These are phyloP conservation scores for Rhizopus delemar DNA, from an alignment of 371 early-diverging fungal genomes.

Conservation along the genomic window DNA sequence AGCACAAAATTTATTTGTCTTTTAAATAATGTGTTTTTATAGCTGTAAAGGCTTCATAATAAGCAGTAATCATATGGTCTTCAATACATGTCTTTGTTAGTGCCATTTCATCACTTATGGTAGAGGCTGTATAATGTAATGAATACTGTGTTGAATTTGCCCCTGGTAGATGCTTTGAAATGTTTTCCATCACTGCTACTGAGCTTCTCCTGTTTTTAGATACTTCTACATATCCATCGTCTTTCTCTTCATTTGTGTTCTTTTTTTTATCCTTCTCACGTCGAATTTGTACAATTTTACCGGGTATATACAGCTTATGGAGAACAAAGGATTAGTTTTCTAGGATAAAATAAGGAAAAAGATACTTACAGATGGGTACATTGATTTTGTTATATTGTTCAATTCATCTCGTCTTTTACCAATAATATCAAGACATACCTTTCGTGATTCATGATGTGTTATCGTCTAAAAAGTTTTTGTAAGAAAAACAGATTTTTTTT, in stretches of 20 bases:
- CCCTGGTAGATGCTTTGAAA: conserved; percentile 30
- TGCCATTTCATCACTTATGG: conserved; percentile 38
- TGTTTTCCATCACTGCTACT: conserved; percentile 8
- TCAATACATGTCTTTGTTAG: conserved; percentile 45
- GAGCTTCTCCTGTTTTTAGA: conserved; percentile 3
- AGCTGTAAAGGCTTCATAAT: conserved; percentile 32
- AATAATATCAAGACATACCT: conserved; percentile 36
- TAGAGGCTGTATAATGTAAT: conserved; percentile 21
- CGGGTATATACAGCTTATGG: conserved; percentile 44
- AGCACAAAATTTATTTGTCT: background rate
- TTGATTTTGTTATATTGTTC: conserved; percentile 22
- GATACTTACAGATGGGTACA: conserved; percentile 41
- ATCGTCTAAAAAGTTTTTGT: conserved; percentile 13
- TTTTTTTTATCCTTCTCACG: conserved; percentile 19
- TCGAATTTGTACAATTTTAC: conserved; percentile 39
- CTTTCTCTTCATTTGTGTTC: conserved; percentile 13
- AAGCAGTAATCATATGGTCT: conserved; percentile 42
- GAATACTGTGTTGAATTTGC: conserved; percentile 20
- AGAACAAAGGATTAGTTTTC: background rate
- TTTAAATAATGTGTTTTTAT: conserved; percentile 5
- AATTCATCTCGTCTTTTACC: conserved; percentile 30
- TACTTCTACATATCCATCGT: background rate
- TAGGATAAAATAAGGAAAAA: background rate
- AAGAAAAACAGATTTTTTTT: background rate
- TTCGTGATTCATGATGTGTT: conserved; percentile 25